Evolutionary conservation across 164 flowering plant genomes (phyloP), one percentile per base, ranked within the genome.

Genomic region (Brasenia schreberi): DNA sequence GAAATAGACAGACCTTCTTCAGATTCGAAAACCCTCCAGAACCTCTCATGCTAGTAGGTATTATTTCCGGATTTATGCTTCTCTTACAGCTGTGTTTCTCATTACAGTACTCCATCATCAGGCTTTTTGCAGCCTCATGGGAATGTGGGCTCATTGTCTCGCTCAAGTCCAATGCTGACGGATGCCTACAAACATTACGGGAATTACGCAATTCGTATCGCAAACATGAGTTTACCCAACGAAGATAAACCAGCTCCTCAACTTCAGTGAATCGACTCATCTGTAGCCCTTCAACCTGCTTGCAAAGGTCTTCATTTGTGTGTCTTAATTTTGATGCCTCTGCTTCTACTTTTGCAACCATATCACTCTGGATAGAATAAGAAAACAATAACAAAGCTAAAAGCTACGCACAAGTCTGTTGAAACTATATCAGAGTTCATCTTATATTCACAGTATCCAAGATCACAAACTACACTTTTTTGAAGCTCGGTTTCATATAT

Each of bases 221-320:
- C 44, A 90, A 77, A 71, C 94, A 86, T 3, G 94, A 85, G 66
- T 90, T 90, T 4, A 90, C 89, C 97, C 97, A 90, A 67, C 90
- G 80, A 60, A 90, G 73, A 65, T 90, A 90, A 17, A 82, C 94
- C 39, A 88, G 92, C 75, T 90, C 97, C 72, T 90, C 97, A 61
- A 90, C 94, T 78, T 90, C 97, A 68, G 84, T 90, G 63, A 90
- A 73, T 16, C 94, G 69, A 69, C 78, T 88, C 83, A 85, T 82
- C 76, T 90, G 94, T 43, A 88, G 74, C 44, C 87, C 90, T 71
- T 90, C 97, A 59, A 90, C 94, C 84, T 90, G 97, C 65, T 88
- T 90, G 74, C 86, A 67, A 66, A 90, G 70, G 72, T 85, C 81
- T 75, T 89, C 90, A 76, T 91, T 89, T 59, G 87, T 82, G 67